These are phyloP conservation scores for Pythium sukuiense DNA, from an alignment of 352 stramenopile species.

Conservation along the genomic window DNA sequence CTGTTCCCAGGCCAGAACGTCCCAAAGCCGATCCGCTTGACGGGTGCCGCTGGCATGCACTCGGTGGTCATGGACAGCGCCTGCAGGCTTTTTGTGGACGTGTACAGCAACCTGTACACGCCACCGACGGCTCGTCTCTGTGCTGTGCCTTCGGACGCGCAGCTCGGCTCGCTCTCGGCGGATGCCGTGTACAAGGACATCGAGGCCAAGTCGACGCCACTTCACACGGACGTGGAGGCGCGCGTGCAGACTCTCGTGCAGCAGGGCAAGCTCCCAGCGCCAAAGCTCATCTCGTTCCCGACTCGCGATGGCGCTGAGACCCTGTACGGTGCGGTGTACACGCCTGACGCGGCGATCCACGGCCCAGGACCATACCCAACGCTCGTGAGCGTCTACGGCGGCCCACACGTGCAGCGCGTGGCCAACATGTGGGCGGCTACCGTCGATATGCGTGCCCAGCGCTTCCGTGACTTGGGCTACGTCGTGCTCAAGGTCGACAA, in stretches of 20 bases:
- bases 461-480: constrained; percentile 92
- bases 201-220: constrained; percentile 38
- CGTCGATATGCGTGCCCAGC: constrained; percentile 93
- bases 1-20: constrained; percentile 48
- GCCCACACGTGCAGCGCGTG: constrained; percentile 96
- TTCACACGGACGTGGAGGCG: constrained; percentile 64
- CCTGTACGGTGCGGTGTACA: constrained; percentile 93
- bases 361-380: constrained; percentile 93
- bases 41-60: constrained; percentile 84
- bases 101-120: constrained; percentile 78
- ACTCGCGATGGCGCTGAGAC: constrained; percentile 83
- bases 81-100: constrained; percentile 78
- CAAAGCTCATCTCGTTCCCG: constrained; percentile 74
- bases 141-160: constrained; percentile 44
- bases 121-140: constrained; percentile 60
- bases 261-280: constrained; percentile 53
- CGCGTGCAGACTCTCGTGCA: constrained; percentile 52
- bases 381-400: constrained; percentile 96
- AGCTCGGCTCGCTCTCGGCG: constrained; percentile 32
- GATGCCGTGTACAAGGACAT: constrained; percentile 45
- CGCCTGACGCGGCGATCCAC: constrained; percentile 82
- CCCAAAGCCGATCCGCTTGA: constrained; percentile 69
- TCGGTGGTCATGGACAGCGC: constrained; percentile 89
- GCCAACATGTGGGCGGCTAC: constrained; percentile 90
- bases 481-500: constrained; percentile 97